A percentile compares a stretch with the other conserved stretches of the same genome.
Conservation (phyloP, 805 yeast genomes). For the Ogataea trehalophila region DNA sequence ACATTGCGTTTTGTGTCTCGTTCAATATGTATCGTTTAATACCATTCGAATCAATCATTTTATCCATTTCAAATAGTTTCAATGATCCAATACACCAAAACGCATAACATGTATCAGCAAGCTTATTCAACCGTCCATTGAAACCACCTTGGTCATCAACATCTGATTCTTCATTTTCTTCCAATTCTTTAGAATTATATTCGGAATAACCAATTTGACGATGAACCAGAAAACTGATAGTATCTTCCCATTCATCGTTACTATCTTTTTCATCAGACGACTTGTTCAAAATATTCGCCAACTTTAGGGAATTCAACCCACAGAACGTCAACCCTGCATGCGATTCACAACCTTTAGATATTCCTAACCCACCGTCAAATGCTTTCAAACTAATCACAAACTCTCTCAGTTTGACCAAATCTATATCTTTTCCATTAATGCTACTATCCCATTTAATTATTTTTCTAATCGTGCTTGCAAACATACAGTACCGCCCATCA, state of each 20-base stretch:
- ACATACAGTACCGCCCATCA: constrained; percentile 70
- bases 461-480: constrained; percentile 62
- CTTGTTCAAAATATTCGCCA: constrained; percentile 31
- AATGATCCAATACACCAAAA: constrained; percentile 77
- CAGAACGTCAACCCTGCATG: constrained; percentile 90
- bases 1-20: constrained; percentile 51
- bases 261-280: not conserved
- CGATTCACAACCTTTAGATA: constrained; percentile 46
- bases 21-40: constrained; percentile 42
- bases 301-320: constrained; percentile 57
- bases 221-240: constrained; percentile 57
- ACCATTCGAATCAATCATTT: constrained; percentile 32
- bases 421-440: constrained; percentile 35
- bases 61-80: constrained; percentile 30
- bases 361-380: constrained; percentile 72
- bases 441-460: constrained; percentile 31
- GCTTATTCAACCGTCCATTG: constrained; percentile 83
- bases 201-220: constrained; percentile 49
- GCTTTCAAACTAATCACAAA: constrained; percentile 36
- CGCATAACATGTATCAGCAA: constrained; percentile 81
- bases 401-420: constrained; percentile 33
- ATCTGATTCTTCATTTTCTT: constrained; percentile 33
- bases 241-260: constrained; percentile 29
- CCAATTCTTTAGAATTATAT: constrained; percentile 24
- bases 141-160: constrained; percentile 65